Conservation (phyloP, 495 filamentous ascomycete species). For the Pyrenula aspistea region DNA sequence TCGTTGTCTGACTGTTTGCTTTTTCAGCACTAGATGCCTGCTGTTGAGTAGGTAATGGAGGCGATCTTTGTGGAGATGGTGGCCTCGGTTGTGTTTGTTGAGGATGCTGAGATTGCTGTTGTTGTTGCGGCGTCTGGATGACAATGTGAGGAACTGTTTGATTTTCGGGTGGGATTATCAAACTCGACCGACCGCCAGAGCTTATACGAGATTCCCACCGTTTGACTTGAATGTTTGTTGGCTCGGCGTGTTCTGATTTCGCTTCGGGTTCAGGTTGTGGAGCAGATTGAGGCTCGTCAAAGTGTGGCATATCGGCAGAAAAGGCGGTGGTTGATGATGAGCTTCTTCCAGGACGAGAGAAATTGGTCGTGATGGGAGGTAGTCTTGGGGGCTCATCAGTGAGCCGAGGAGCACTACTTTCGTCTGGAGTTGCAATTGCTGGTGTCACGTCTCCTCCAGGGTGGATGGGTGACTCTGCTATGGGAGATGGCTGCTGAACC, state of each 20-base stretch:
- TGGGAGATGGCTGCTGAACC: conserved; percentile 38
- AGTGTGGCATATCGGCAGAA: conserved; percentile 12
- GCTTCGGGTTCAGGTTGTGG: conserved; percentile 3
- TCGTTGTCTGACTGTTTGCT: neutral
- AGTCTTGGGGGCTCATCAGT: conserved; percentile 1
- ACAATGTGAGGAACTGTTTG: conserved; percentile 53
- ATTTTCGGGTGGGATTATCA: conserved; percentile 20
- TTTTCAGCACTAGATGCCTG: conserved; percentile 6
- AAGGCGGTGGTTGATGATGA: conserved; percentile 12
- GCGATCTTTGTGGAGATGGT: conserved; percentile 18
- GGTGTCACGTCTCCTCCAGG: conserved; percentile 28
- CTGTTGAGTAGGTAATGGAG: conserved; percentile 16
- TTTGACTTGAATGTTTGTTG: conserved; percentile 20
- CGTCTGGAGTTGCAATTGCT: conserved; percentile 12
- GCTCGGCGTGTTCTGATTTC: conserved; percentile 7
- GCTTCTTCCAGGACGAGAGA: conserved; percentile 13
- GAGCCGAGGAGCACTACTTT: neutral
- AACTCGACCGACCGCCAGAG: conserved; percentile 35
- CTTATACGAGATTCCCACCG: conserved; percentile 31
- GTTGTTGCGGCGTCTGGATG: conserved; percentile 46
- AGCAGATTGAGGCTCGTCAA: conserved; percentile 11
- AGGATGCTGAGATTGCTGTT: too few species aligned
- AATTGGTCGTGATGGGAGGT: conserved; percentile 12
- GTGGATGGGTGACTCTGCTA: conserved; percentile 26
- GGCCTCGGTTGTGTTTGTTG: conserved; percentile 8